Conservation (phyloP, 768 basidiomycete species). For the Termitomyces heimii region DNA sequence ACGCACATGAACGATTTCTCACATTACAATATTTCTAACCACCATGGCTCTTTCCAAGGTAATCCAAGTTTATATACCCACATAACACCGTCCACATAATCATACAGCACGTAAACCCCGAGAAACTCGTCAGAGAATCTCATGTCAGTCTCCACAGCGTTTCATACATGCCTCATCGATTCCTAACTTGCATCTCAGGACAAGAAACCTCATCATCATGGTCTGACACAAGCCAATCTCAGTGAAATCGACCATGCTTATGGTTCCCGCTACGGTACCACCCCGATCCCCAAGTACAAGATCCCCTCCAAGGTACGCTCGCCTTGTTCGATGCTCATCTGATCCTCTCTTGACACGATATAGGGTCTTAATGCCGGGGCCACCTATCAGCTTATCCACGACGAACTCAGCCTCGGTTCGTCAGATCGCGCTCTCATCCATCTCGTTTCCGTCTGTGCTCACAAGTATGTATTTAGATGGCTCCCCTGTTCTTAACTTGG, state of each 20-base stretch:
- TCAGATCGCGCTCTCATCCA: neutral
- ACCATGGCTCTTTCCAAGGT: conserved; percentile 63
- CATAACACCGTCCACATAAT: neutral
- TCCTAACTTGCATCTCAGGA: conserved; percentile 28
- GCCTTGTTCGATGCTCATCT: neutral
- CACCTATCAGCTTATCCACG: conserved; percentile 50
- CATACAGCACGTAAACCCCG: conserved; percentile 60
- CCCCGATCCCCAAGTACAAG: conserved; percentile 62
- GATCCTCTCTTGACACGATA: neutral
- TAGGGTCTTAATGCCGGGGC: conserved; percentile 54
- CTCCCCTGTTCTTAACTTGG: conserved; percentile 58
- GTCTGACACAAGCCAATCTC: conserved; percentile 26
- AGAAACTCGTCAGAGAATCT: conserved; percentile 55
- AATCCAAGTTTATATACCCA: neutral
- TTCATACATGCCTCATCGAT: no score
- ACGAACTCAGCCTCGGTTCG: conserved; percentile 57
- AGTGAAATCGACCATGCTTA: conserved; percentile 38
- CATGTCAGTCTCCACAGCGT: conserved; percentile 26
- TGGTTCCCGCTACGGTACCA: conserved; percentile 57
- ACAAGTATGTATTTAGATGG: conserved; percentile 42
- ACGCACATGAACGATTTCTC: neutral
- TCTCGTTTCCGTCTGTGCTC: neutral
- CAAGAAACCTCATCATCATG: conserved; percentile 32
- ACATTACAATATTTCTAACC: neutral
- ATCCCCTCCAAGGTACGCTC: conserved; percentile 45